Evolutionary conservation across 2,329 filamentous ascomycete species (phyloP), one percentile per base, ranked within the genome.

Genomic region (Diaporthe citri): DNA sequence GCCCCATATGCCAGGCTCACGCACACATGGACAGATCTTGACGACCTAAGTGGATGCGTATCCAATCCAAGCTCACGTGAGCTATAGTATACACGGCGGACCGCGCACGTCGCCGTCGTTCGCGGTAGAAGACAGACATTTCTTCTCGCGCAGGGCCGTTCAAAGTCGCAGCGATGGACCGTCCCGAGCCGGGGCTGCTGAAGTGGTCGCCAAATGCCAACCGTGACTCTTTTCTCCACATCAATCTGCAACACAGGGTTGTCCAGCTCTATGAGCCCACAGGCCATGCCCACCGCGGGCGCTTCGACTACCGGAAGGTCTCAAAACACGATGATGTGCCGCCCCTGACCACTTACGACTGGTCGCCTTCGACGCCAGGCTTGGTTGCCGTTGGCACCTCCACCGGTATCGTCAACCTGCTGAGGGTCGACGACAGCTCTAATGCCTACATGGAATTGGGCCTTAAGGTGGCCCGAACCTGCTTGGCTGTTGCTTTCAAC

Each of bases 401-500:
- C 20, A 92, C 91, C 52, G 95, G 95, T 66, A 91, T 95, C 73
- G 93, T 95, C 77, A 93, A 93, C 77, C 85, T 97, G 28, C 84
- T 97, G 73, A 90, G 92, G 76, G 89, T 97, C 64, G 92, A 95
- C 80, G 91, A 94, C 78, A 90, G 91, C 77, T 92, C 88, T 71
- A 95, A 90, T 79, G 90, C 88, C 46, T 90, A 90, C 77, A 81
- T 91, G 66, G 91, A 93, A 67, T 90, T 95, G 76, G 90, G 90
- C 28, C 89, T 95, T 62, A 95, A 94, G 81, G 91, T 95, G 82
- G 90, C 93, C 72, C 90, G 95, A 59, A 93, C 93, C 57, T 96
- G 94, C 79, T 95, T 96, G 79, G 93, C 94, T 0, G 93, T 97
- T 55, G 92, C 94, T 4, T 95, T 97, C 84, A 96, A 92, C 80